phyloP scores from a whole-genome alignment of 352 stramenopile genomes.

The Plasmopara muralis region DNA sequence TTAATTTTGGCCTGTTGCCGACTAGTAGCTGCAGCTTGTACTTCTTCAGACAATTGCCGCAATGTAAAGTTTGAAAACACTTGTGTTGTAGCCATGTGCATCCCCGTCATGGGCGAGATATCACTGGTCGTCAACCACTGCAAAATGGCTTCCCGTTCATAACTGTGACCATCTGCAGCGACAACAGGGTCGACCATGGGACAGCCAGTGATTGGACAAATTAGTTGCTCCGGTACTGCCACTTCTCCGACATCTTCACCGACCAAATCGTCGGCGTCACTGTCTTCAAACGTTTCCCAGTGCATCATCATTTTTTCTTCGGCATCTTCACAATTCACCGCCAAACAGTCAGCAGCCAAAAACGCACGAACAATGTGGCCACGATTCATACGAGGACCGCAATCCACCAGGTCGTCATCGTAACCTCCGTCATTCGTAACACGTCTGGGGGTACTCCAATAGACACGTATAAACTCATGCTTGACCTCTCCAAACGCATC shows the following conservation, averaged over 20 bases:
- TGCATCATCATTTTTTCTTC: constrained; percentile 29
- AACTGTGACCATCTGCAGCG: constrained; percentile 95
- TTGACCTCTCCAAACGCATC: constrained; percentile 42
- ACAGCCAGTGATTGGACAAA: constrained; percentile 92
- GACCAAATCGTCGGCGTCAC: constrained; percentile 13
- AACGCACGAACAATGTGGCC: constrained; percentile 52
- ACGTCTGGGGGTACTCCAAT: constrained; percentile 26
- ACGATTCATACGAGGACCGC: constrained; percentile 31
- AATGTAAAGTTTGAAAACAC: constrained; percentile 72
- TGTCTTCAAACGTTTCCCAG: constrained; percentile 29
- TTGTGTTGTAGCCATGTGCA: constrained; percentile 63
- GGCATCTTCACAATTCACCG: constrained; percentile 23
- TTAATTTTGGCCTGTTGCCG: constrained; percentile 19
- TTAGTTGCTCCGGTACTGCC: constrained; percentile 50
- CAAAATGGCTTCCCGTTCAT: constrained; percentile 92
- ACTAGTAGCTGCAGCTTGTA: constrained; percentile 28
- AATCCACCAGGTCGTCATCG: constrained; percentile 37
- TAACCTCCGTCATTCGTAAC: constrained; percentile 24
- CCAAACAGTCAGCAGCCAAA: constrained; percentile 21
- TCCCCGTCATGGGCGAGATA: constrained; percentile 75
- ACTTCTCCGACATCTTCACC: constrained; percentile 9
- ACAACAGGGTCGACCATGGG: constrained; percentile 96
- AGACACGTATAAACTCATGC: constrained; percentile 48
- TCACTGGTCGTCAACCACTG: constrained; percentile 88
- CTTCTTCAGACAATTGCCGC: constrained; percentile 59